Conservation (phyloP, 495 filamentous ascomycete genomes). For the Neurospora sp. region DNA sequence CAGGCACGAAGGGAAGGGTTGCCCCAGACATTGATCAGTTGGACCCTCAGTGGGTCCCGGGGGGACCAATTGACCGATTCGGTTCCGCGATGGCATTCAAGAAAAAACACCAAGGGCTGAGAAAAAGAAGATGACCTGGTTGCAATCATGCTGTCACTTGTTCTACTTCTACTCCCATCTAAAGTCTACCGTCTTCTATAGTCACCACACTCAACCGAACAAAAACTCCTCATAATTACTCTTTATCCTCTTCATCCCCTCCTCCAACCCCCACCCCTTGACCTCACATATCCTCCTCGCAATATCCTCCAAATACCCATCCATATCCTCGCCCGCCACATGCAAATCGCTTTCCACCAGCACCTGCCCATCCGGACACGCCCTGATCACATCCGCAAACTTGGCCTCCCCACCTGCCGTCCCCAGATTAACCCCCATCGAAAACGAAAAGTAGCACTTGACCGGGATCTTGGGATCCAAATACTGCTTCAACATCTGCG, state of each 20-base stretch:
- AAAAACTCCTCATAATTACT: constrained; percentile 76
- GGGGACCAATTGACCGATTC: background rate
- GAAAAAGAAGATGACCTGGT: background rate
- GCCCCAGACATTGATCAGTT: background rate
- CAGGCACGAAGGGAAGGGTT: background rate
- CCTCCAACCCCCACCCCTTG: constrained; percentile 65
- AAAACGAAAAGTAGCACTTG: constrained; percentile 83
- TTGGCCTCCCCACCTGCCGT: constrained; percentile 32
- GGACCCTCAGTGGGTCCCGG: background rate
- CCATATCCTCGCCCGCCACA: constrained; percentile 74
- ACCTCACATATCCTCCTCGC: constrained; percentile 61
- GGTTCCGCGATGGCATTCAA: background rate
- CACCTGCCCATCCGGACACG: constrained; percentile 65
- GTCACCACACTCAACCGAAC: constrained; percentile 42
- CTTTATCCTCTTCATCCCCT: constrained; percentile 59
- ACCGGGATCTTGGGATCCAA: constrained; percentile 63
- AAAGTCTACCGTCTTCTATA: background rate
- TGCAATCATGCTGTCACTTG: too few relatives aligned
- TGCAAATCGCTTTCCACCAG: constrained; percentile 89
- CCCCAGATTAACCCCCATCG: constrained; percentile 68
- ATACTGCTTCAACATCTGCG: constrained; percentile 68
- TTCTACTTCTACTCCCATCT: background rate
- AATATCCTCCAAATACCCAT: constrained; percentile 62
- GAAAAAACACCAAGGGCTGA: background rate
- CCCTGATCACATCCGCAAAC: constrained; percentile 54